Percentiles rank a stretch among this genome's conserved stretches.
Conservation (phyloP, 2,329 filamentous ascomycete genomes). For the Xylariaceae sp. region DNA sequence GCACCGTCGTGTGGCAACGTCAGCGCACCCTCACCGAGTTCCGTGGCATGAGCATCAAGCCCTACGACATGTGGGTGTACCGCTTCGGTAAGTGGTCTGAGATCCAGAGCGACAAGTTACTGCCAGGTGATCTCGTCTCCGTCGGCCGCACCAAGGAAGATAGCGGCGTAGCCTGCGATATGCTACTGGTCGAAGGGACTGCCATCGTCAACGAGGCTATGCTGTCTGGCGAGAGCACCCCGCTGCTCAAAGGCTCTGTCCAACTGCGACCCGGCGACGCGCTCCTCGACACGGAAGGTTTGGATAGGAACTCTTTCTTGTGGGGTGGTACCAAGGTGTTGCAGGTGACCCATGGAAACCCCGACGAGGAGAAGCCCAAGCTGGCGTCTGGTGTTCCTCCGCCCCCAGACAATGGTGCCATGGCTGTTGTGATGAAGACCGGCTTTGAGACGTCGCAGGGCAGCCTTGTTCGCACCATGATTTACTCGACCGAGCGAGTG, state of each 20-base stretch:
- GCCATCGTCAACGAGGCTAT: constrained; percentile 99
- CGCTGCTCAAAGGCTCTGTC: constrained; percentile 91
- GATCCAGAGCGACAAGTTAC: constrained; percentile 81
- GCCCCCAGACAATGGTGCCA: constrained; percentile 89
- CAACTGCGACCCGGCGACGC: constrained; percentile 83
- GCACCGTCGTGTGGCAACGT: constrained; percentile 97
- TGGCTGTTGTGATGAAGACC: constrained; percentile 94
- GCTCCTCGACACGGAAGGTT: constrained; percentile 75
- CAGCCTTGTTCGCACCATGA: constrained; percentile 97
- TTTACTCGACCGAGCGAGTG: constrained; percentile 96
- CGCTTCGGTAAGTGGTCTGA: constrained; percentile 84
- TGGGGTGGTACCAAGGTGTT: constrained; percentile 97
- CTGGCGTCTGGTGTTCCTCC: constrained; percentile 70
- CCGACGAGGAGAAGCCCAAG: constrained; percentile 67
- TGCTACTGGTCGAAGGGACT: constrained; percentile 89
- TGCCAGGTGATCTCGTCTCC: constrained; percentile 90
- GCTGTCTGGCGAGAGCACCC: constrained; percentile 97
- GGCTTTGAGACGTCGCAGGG: constrained; percentile 98
- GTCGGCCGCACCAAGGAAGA: constrained; percentile 94
- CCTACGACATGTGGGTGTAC: constrained; percentile 90
- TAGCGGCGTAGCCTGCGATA: constrained; percentile 93
- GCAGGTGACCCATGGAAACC: constrained; percentile 84
- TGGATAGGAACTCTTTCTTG: constrained; percentile 95
- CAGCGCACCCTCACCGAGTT: constrained; percentile 95
- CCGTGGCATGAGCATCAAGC: constrained; percentile 98